Evolutionary conservation across 495 filamentous ascomycete species (phyloP).

Genomic region (Alectoria sarmentosa): DNA sequence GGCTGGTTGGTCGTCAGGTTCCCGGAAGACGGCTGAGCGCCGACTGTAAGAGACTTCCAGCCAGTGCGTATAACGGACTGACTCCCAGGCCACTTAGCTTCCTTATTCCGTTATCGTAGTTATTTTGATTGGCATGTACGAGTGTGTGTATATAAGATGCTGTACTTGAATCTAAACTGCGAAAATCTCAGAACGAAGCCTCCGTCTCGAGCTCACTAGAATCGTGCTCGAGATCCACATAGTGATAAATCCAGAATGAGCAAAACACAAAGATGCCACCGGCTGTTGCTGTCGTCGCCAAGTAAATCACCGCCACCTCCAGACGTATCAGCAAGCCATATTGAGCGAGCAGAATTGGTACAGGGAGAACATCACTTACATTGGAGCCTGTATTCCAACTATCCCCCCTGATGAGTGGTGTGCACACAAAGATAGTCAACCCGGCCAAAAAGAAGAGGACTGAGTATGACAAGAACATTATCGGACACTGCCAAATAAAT

Average conservation of each 20-base stretch:
- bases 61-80: too few relatives aligned
- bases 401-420: constrained; percentile 23
- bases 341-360: background rate
- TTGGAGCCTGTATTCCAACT: constrained; percentile 14
- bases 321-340: too few relatives aligned
- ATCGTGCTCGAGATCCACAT: constrained; percentile 26
- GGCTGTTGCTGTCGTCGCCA: constrained; percentile 18
- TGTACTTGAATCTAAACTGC: too few relatives aligned
- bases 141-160: too few relatives aligned
- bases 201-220: background rate
- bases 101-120: too few relatives aligned
- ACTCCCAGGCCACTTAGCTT: too few relatives aligned
- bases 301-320: constrained; percentile 29
- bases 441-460: constrained; percentile 27
- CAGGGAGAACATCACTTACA: background rate
- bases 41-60: too few relatives aligned
- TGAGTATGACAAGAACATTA: constrained; percentile 32
- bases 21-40: too few relatives aligned
- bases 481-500: constrained; percentile 31
- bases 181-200: too few relatives aligned
- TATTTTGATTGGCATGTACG: too few relatives aligned
- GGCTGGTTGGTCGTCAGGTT: too few relatives aligned
- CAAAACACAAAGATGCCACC: constrained; percentile 26
- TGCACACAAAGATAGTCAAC: constrained; percentile 29
- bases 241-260: constrained; percentile 31